A percentile compares a stretch with the other conserved stretches of the same genome.
Evolutionary conservation across 345 rosid genomes (phyloP).

Genomic region (Dipteronia dyeriana): DNA sequence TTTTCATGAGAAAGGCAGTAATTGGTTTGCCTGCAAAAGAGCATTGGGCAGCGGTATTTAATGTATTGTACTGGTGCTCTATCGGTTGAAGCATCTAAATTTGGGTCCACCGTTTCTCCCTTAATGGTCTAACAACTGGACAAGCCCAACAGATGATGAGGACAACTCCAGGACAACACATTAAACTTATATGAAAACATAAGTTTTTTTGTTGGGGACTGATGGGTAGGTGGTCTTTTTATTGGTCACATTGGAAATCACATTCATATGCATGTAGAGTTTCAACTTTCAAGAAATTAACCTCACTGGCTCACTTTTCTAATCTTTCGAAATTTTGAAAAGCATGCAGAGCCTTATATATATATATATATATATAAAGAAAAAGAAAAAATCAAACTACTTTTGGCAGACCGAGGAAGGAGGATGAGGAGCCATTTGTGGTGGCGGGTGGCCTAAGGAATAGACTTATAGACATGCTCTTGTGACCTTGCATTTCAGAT

Average conservation of each 20-base stretch:
- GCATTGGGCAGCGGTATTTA: background rate
- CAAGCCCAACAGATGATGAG: background rate
- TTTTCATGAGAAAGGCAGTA: background rate
- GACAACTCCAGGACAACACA: background rate
- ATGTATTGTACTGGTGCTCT: background rate
- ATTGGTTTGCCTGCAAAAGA: constrained; percentile 4
- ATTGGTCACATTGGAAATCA: background rate
- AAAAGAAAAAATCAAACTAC: no score
- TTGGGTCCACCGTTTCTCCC: background rate
- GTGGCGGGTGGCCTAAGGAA: no score
- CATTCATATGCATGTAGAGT: background rate
- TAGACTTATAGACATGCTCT: no score
- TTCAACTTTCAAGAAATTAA: background rate
- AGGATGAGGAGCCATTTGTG: no score
- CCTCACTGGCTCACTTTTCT: no score
- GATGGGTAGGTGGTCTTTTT: background rate
- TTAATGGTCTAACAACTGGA: background rate
- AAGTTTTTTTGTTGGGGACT: background rate
- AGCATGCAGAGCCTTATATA: no score
- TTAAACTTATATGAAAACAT: no score
- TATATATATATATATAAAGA: no score
- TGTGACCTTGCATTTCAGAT: background rate
- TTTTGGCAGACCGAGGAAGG: no score
- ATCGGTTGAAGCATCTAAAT: background rate
- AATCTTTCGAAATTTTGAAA: no score